Base-by-base conservation (phyloP, 371 early-diverging fungal species). In the Chytridiales sp. region DNA sequence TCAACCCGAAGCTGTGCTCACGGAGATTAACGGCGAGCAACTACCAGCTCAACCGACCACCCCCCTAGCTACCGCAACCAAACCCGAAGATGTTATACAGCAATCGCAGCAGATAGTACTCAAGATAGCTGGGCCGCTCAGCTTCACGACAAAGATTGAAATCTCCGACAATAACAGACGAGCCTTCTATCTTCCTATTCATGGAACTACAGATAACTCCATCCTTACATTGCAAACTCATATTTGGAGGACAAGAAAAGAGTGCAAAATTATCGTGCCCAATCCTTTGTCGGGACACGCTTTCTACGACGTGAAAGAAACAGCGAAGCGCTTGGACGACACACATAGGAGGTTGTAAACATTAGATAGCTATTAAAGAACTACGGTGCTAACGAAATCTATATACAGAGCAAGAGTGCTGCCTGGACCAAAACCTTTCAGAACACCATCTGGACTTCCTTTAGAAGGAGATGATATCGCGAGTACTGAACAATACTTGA, bases 61-160 rank as follows among this genome's bases (percentile, higher is more conserved):
- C 39, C 39, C 39, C 11, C 39, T 38, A 38, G 9, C 39, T 11
- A 38, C 11, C 39, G 39, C n/a, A 24, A 21, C 21, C 47, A 13
- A 46, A 13, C 19, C 9, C 30, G 47, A 19, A 29, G 41, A 56
- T 11, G n/a, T n/a, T 17, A 9, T 31, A 30, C 36, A 44, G 56
- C 8, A 26, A 31, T 43, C 4, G 46, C 9, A 44, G 21, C 1
- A n/a, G 1, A 43, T 26, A 17, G n/a, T 41, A 17, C 34, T n/a
- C 15, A n/a, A 41, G 36, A 50, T 55, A 22, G 31, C 35, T 55
- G 56, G 58, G 1, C 69, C 78, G 15, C 6, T 74, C 8, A 75
- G 72, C 50, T 78, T 78, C 56, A 73, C 67, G 24, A 47, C 65
- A 24, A 69, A 71, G 49, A 46, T 78, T 5, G 67, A 68, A 64